Evolutionary conservation across 768 basidiomycete genomes (phyloP).

Genomic region (Rhodotorula graminis): DNA sequence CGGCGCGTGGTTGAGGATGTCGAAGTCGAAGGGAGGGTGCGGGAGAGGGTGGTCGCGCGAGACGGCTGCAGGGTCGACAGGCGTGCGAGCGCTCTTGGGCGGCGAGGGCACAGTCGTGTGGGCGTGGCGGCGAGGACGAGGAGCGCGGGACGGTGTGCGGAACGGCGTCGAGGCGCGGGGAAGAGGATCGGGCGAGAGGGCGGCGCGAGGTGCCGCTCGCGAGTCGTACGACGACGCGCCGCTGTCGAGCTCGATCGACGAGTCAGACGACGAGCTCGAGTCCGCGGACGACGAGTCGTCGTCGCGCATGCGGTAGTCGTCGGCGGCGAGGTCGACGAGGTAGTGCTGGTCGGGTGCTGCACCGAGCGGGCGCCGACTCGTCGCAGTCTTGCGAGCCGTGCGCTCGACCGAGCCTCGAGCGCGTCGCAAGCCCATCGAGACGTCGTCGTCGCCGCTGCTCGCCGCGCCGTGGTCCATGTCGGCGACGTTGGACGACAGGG

Average conservation of each 20-base stretch:
- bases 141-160: not conserved
- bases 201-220: not conserved
- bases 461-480: no score
- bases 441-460: not conserved
- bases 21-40: not conserved
- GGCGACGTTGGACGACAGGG: no score
- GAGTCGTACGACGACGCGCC: not conserved
- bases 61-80: not conserved
- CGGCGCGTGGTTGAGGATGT: slow-evolving; percentile 19
- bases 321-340: not conserved
- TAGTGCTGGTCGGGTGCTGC: no score
- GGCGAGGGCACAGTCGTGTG: not conserved
- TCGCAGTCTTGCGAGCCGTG: not conserved
- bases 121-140: not conserved
- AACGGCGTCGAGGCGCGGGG: not conserved
- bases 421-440: not conserved
- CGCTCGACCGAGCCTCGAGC: no score
- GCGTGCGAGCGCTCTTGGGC: not conserved
- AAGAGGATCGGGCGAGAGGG: not conserved
- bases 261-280: not conserved
- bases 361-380: no score
- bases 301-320: not conserved
- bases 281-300: not conserved
- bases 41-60: slow-evolving; percentile 7
- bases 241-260: not conserved